phyloP scores from a whole-genome alignment of 106 monocot genomes.

The Platanthera guangdongensis region DNA sequence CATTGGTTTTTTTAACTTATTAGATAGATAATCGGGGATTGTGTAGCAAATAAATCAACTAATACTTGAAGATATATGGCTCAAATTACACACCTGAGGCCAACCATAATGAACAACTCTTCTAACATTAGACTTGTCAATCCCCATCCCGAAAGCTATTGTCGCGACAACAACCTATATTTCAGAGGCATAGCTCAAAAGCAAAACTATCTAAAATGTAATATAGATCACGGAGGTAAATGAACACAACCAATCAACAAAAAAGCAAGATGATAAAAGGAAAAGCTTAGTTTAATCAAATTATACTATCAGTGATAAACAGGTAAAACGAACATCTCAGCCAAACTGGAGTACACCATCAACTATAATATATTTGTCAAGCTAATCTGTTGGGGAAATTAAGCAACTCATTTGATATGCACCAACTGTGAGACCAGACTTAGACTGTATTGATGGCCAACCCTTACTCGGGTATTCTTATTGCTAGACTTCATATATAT shows the following conservation, averaged over 20 bases:
- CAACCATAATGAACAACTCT: constrained; percentile 98
- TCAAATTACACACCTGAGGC: constrained; percentile 65
- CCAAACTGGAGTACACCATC: not conserved
- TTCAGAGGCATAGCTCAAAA: constrained; percentile 1
- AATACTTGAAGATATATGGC: not conserved
- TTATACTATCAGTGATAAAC: not conserved
- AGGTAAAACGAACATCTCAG: not conserved
- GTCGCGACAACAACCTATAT: constrained; percentile 92
- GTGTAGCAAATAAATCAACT: not conserved
- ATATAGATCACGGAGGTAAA: not conserved
- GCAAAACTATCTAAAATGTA: not conserved
- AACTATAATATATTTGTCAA: too few relatives aligned
- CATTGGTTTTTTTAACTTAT: not conserved
- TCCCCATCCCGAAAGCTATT: constrained; percentile 99
- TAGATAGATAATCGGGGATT: not conserved
- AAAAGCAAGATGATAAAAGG: not conserved
- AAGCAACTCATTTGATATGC: too few relatives aligned
- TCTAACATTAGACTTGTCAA: constrained; percentile 98
- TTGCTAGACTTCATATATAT: too few relatives aligned
- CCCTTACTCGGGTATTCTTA: too few relatives aligned
- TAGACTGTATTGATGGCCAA: too few relatives aligned
- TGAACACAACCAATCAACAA: not conserved
- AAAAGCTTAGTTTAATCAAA: not conserved
- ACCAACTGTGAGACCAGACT: too few relatives aligned
- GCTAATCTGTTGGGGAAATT: too few relatives aligned